A percentile compares a stretch with the other conserved stretches of the same genome.
Conservation (phyloP, 371 early-diverging fungal species). For the Sporodiniella umbellata region DNA sequence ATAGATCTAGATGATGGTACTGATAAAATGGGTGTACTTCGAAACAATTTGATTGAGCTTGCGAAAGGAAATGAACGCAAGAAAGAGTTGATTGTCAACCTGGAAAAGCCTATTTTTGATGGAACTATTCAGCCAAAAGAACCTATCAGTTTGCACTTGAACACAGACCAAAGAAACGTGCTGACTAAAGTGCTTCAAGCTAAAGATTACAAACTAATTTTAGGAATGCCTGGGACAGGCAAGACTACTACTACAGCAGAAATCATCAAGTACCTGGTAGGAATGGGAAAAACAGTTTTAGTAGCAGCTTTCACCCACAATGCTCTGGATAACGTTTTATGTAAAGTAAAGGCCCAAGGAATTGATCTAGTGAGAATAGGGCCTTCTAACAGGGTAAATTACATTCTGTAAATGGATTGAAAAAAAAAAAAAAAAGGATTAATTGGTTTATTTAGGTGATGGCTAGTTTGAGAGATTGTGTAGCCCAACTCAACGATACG, state of each 20-base stretch:
- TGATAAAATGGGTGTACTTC: constrained; percentile 59
- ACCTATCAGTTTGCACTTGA: constrained; percentile 33
- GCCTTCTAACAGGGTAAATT: constrained; percentile 53
- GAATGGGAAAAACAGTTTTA: constrained; percentile 75
- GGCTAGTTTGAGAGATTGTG: constrained; percentile 41
- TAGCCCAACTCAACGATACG: constrained; percentile 41
- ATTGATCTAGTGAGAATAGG: constrained; percentile 75
- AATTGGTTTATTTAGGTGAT: constrained; percentile 36
- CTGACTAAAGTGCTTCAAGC: constrained; percentile 63
- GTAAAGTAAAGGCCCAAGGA: constrained; percentile 69
- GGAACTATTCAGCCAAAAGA: neutral
- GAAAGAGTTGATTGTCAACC: constrained; percentile 78
- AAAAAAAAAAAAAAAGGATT: too few species aligned
- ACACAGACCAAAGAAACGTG: constrained; percentile 66
- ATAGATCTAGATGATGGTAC: constrained; percentile 85
- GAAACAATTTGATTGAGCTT: constrained; percentile 76
- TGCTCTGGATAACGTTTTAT: constrained; percentile 92
- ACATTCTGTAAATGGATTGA: neutral
- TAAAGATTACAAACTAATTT: constrained; percentile 87
- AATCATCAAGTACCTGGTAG: constrained; percentile 73
- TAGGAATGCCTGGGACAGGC: constrained; percentile 99
- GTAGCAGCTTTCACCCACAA: constrained; percentile 95
- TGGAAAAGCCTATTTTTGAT: constrained; percentile 64
- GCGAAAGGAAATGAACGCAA: constrained; percentile 47
- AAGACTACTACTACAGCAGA: constrained; percentile 93